Percentiles rank a stretch among this genome's conserved stretches.
These are phyloP conservation scores for Glycine soja DNA, from an alignment of 306 rosid genomes.

Conservation along the genomic window DNA sequence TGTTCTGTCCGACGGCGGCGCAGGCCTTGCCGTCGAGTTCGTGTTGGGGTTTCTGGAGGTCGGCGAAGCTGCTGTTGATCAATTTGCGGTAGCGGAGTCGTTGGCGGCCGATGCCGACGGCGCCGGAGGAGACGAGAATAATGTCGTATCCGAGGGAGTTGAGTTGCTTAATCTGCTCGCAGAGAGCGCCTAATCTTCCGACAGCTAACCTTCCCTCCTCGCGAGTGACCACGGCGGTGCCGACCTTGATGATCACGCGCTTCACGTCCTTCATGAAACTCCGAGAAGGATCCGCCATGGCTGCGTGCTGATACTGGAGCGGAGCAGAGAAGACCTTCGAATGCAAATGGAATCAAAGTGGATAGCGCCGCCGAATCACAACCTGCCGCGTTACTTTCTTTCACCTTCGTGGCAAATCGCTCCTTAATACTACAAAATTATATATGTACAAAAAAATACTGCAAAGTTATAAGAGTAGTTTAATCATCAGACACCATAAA, in stretches of 20 bases:
- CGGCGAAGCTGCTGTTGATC: constrained; percentile 95
- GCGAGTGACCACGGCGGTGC: constrained; percentile 56
- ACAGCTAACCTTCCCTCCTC: constrained; percentile 53
- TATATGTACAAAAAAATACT: no score
- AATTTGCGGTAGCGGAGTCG: constrained; percentile 80
- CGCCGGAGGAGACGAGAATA: constrained; percentile 96
- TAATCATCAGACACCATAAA: no score
- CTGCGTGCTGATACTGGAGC: neutral
- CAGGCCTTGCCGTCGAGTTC: constrained; percentile 98
- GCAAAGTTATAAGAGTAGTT: no score
- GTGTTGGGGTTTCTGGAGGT: constrained; percentile 94
- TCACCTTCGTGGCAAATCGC: no score
- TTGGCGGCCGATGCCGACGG: constrained; percentile 99
- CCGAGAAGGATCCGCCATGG: constrained; percentile 48
- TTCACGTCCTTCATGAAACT: constrained; percentile 52
- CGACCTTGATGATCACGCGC: constrained; percentile 57
- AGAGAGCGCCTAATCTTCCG: constrained; percentile 80
- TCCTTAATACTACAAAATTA: no score
- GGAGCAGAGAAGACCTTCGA: neutral
- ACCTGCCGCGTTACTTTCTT: neutral
- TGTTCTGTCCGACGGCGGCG: constrained; percentile 95
- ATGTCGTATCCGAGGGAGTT: constrained; percentile 83
- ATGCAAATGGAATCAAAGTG: neutral
- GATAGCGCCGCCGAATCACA: neutral
- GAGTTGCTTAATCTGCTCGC: constrained; percentile 94